phyloP scores from a whole-genome alignment of 768 basidiomycete genomes.

The Mycena alexandri region DNA sequence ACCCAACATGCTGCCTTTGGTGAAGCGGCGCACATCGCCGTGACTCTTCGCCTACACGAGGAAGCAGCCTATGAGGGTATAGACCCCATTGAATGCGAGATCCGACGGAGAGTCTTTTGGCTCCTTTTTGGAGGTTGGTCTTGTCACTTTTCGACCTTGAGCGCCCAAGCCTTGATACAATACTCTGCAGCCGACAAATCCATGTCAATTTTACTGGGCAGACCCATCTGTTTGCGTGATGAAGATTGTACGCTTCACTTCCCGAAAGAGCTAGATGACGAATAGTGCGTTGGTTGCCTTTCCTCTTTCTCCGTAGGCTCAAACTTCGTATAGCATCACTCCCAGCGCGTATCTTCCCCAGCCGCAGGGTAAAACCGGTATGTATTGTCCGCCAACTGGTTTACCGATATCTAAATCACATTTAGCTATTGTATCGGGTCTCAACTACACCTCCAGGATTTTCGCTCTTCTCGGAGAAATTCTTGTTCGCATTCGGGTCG shows the following conservation, averaged over 20 bases:
- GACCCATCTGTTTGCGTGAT: conserved; percentile 88
- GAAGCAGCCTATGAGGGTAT: conserved; percentile 85
- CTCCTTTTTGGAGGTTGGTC: conserved; percentile 85
- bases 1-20: conserved; percentile 91
- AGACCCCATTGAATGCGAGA: conserved; percentile 89
- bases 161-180: conserved; percentile 26
- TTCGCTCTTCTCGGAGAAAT: conserved; percentile 90
- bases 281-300: conserved; percentile 73
- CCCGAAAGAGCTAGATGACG: conserved; percentile 89
- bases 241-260: conserved; percentile 93
- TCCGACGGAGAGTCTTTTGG: conserved; percentile 91
- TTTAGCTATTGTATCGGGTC: conserved; percentile 80
- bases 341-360: conserved; percentile 85
- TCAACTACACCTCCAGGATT: conserved; percentile 89
- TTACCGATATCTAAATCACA: neutral
- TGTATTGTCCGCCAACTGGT: neutral
- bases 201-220: conserved; percentile 85
- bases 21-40: conserved; percentile 86
- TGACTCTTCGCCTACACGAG: conserved; percentile 88
- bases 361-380: conserved; percentile 81
- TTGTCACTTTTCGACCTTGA: conserved; percentile 7
- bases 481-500: conserved; percentile 86
- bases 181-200: conserved; percentile 82
- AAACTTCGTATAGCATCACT: conserved; percentile 72
- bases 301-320: conserved; percentile 46